A percentile compares a stretch with the other conserved stretches of the same genome.
Conservation (phyloP, 805 yeast genomes). For the Nakazawaea laoshanensis region DNA sequence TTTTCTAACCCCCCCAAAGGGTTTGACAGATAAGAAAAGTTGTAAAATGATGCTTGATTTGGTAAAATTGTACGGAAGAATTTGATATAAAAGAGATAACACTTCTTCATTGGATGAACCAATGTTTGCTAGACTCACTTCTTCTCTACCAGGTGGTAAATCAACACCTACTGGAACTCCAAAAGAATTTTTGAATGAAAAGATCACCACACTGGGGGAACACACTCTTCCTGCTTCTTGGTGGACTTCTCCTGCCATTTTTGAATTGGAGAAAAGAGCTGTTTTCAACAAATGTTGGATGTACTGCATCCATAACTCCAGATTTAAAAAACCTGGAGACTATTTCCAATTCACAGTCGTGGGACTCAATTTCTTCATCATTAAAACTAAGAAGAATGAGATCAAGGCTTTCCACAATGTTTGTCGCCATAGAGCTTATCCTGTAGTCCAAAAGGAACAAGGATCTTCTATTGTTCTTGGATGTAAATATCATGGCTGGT, state of each 20-base stretch:
- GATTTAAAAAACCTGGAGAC: conserved; percentile 51
- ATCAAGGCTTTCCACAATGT: conserved; percentile 57
- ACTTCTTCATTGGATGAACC: background rate
- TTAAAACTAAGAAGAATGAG: conserved; percentile 42
- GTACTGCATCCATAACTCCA: conserved; percentile 40
- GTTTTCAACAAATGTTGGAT: conserved; percentile 51
- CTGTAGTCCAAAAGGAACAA: conserved; percentile 48
- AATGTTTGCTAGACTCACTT: conserved; percentile 9
- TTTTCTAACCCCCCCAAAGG: background rate
- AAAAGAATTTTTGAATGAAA: conserved; percentile 7
- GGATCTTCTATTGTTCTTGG: conserved; percentile 53
- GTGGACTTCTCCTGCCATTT: conserved; percentile 55
- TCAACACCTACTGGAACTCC: conserved; percentile 7
- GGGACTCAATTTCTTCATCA: conserved; percentile 48
- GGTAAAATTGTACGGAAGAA: background rate
- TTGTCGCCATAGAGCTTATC: conserved; percentile 60
- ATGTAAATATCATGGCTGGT: conserved; percentile 61
- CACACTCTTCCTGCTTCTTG: conserved; percentile 59
- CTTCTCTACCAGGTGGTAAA: conserved; percentile 7
- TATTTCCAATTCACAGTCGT: conserved; percentile 40
- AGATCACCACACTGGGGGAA: conserved; percentile 21
- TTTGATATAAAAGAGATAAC: background rate
- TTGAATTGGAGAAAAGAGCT: conserved; percentile 50
- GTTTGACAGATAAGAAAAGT: background rate
- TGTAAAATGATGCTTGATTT: background rate